Evolutionary conservation across 495 filamentous ascomycete species (phyloP).

Genomic region (Trichoderma parareesei): DNA sequence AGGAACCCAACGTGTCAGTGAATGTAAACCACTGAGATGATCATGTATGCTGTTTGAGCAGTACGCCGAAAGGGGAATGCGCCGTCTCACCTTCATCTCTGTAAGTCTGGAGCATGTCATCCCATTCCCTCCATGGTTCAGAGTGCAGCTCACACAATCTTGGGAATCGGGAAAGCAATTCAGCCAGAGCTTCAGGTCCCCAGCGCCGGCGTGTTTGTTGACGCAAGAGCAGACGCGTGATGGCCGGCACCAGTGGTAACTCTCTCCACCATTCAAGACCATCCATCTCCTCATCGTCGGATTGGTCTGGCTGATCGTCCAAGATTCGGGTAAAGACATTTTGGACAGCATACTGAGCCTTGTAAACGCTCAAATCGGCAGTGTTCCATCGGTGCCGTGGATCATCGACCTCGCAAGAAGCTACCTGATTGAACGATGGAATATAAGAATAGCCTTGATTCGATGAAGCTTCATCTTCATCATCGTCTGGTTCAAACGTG

Average conservation of each 20-base stretch:
- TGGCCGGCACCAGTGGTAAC: constrained; percentile 24
- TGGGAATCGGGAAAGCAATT: constrained; percentile 26
- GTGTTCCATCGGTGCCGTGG: constrained; percentile 22
- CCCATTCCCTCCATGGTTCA: constrained; percentile 28
- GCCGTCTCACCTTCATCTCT: constrained; percentile 19
- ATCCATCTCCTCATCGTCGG: constrained; percentile 19
- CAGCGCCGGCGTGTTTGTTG: constrained; percentile 28
- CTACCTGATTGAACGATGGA: constrained; percentile 17
- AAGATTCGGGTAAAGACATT: constrained; percentile 21
- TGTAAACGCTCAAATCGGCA: constrained; percentile 20
- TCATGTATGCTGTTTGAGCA: constrained; percentile 12
- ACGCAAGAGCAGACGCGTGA: constrained; percentile 26
- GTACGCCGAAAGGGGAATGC: not conserved
- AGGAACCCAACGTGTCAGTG: constrained; percentile 13
- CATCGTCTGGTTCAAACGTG: constrained; percentile 24
- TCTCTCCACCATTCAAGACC: constrained; percentile 24
- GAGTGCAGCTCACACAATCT: constrained; percentile 27
- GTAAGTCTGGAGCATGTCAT: constrained; percentile 17
- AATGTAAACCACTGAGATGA: constrained; percentile 11
- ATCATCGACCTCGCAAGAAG: constrained; percentile 20
- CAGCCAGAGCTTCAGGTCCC: constrained; percentile 21
- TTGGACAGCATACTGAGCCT: constrained; percentile 16
- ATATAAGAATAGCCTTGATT: not conserved
- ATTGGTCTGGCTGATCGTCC: constrained; percentile 16
- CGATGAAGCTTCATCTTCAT: constrained; percentile 14